Evolutionary conservation across 805 yeast genomes (phyloP), one percentile per base, ranked within the genome.

Genomic region (Candida fluviatilis): DNA sequence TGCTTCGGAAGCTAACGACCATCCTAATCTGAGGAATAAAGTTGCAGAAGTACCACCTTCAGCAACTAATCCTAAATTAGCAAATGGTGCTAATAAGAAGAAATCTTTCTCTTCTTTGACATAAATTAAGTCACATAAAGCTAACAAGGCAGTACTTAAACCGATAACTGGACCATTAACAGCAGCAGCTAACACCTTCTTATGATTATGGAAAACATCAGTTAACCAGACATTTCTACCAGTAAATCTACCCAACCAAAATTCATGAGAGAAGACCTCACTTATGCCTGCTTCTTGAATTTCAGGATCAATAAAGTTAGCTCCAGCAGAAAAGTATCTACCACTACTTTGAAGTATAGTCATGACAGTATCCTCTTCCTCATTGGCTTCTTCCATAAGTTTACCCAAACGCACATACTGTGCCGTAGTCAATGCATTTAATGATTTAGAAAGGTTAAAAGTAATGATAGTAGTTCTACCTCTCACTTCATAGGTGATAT

Each of bases 81-180:
- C 78, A 61, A 88, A 88, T 5, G 96, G 96, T n/a, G 80, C 73
- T 51, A 81, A 73, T 45, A 87, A 54, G 51, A 62, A 79, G 43
- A 79, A 75, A 35, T 76, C 72, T 26, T 71, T 65, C 32, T 71
- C 75, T 50, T 80, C 77, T 47, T 71, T 74, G 11, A 82, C 81
- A 54, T 85, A 87, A 7, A 88, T 70, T 42, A 88, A 69, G 60
- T 88, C 96, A 58, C 84, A 78, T 37, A 84, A 62, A 12, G 82
- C 75, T 10, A 86, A 81, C 37, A 88, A 58, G 0, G 89, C 88
- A 2, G 90, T 78, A 24, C 80, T 68, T 42, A 88, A 70, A 0
- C 96, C 96, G 41, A 88, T 75, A 4, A 80, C 95, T 0, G 96
- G 95, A 0, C 96, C 96, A 54, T 88, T 88, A 40, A 88, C 67